Base-by-base conservation (phyloP, 768 basidiomycete genomes). In the Serendipita sp. region DNA sequence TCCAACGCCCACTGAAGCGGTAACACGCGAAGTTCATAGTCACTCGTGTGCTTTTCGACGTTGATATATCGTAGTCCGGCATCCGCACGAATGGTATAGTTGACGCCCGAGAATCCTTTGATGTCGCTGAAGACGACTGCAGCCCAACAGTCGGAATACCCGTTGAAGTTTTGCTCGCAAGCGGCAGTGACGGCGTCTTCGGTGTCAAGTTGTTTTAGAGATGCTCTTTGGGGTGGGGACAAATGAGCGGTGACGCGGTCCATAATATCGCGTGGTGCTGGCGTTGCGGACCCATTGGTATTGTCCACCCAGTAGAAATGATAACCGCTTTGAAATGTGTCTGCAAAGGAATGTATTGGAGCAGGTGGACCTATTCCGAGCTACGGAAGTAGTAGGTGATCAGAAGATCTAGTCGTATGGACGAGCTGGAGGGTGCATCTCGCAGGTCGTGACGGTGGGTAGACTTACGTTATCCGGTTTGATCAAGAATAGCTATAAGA, bases 1-100 rank as follows among this genome's bases (percentile, higher is more conserved):
- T 90, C 88, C 38, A 90, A 74, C 9, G 86, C 84, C 79, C 87
- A 84, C 65, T 90, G 88, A 22, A 90, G 66, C 1, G 88, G 88
- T 17, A 90, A 69, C 31, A 88, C 76, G 50, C 83, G 73, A 61
- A 74, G 73, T 70, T 89, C 86, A 66, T 84, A 82, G 71, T 87
- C 85, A 64, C 85, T 83, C 2, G 73, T 79, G 68, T 88, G 86
- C 20, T 75, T 73, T 22, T 75, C 74, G 0, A 88, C 88, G 66
- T 90, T 79, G 65, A 89, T 80, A 65, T 81, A 79, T 22, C 70
- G 66, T 17, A 89, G 73, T 11, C 87, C 86, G 2, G 74, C 77
- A 69, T 90, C 88, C 0, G 81, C 84, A 38, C 77, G 74, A 62
- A 89, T 78, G 0, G 85, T 89, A 69, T 90, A 90, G 64, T 84